These are phyloP conservation scores for Alternaria atra DNA, from an alignment of 2,329 filamentous ascomycete genomes.

Conservation along the genomic window DNA sequence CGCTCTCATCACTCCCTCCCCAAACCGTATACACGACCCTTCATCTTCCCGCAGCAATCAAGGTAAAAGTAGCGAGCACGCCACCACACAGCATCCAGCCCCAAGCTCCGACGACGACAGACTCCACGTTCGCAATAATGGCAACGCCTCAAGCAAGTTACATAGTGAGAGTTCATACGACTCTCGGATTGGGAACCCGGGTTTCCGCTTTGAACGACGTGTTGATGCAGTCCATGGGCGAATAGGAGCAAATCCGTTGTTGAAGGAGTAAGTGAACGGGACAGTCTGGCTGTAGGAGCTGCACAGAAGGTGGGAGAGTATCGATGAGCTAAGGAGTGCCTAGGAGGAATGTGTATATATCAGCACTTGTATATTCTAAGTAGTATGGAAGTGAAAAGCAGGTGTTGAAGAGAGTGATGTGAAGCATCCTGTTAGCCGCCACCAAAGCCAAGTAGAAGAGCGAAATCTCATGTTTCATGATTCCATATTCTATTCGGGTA, in stretches of 20 bases:
- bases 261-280: not conserved
- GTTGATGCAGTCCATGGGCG: not conserved
- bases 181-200: not conserved
- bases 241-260: not conserved
- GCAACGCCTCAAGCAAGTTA: not conserved
- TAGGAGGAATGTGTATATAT: too few relatives aligned
- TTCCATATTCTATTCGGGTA: constrained; percentile 3
- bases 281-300: not conserved
- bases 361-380: not conserved
- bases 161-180: not conserved
- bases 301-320: not conserved
- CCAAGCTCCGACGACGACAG: not conserved
- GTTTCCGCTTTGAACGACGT: not conserved
- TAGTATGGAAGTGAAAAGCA: not conserved
- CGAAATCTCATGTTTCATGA: not conserved
- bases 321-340: not conserved
- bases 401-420: not conserved
- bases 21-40: not conserved
- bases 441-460: not conserved
- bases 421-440: too few relatives aligned
- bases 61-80: not conserved
- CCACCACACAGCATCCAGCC: not conserved
- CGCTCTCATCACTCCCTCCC: not conserved
- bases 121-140: not conserved
- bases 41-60: not conserved